A percentile compares a stretch with the other conserved stretches of the same genome.
These are phyloP conservation scores for Spathaspora passalidarum DNA, from an alignment of 805 yeast genomes.

Conservation along the genomic window DNA sequence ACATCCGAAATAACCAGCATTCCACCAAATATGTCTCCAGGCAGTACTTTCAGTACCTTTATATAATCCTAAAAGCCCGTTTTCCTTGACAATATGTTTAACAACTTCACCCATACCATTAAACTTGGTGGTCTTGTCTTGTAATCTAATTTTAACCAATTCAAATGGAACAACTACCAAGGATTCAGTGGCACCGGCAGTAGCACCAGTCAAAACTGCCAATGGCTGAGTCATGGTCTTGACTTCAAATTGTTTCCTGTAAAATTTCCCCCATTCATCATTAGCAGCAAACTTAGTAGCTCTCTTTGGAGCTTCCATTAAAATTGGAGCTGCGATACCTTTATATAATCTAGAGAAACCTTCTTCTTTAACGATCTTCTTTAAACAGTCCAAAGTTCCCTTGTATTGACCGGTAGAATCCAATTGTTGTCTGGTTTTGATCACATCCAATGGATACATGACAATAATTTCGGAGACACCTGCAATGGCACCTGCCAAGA, in stretches of 20 bases:
- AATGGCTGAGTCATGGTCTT: conserved; percentile 71
- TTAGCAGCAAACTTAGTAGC: conserved; percentile 98
- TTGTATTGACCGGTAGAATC: conserved; percentile 60
- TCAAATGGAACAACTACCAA: conserved; percentile 98
- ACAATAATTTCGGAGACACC: conserved; percentile 94
- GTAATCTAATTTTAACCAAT: conserved; percentile 90
- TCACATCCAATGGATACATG: conserved; percentile 96
- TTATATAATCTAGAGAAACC: conserved; percentile 82
- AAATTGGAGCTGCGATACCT: conserved; percentile 93
- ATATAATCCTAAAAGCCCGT: conserved; percentile 83
- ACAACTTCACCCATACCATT: conserved; percentile 84
- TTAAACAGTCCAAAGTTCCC: conserved; percentile 82
- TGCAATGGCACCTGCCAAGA: conserved; percentile 89
- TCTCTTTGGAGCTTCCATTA: conserved; percentile 99
- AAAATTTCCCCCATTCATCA: conserved; percentile 91
- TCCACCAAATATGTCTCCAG: conserved; percentile 97
- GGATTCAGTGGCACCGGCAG: conserved; percentile 97
- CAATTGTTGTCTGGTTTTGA: conserved; percentile 93
- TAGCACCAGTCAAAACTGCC: conserved; percentile 91
- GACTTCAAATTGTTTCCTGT: conserved; percentile 68
- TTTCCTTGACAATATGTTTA: conserved; percentile 61
- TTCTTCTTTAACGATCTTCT: conserved; percentile 80
- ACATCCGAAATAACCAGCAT: conserved; percentile 96
- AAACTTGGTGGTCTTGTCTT: conserved; percentile 80
- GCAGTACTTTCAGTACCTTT: conserved; percentile 95